Percentiles rank a stretch among this genome's conserved stretches.
Conservation (phyloP, 208 protist genomes). For the Leishmania amazonensis region DNA sequence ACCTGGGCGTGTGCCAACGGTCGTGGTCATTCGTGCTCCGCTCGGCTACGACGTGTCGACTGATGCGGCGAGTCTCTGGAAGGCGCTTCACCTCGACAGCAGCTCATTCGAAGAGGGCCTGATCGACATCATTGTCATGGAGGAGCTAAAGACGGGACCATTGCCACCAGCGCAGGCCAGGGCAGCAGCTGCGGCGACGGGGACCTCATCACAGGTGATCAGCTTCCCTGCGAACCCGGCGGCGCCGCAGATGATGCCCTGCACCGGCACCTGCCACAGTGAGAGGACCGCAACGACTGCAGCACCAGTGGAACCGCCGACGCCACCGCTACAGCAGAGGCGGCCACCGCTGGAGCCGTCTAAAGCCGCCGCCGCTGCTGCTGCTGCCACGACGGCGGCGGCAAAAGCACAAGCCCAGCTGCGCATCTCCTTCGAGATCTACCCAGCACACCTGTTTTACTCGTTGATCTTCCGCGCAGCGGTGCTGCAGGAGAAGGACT, state of each 20-base stretch:
- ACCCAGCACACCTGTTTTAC: slow-evolving; percentile 56
- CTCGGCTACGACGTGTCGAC: slow-evolving; percentile 39
- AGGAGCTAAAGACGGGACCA: slow-evolving; percentile 43
- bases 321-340: background rate
- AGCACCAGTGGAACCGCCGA: background rate
- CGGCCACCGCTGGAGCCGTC: background rate
- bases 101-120: slow-evolving; percentile 49
- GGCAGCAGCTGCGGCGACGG: background rate
- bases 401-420: slow-evolving; percentile 13
- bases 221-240: background rate
- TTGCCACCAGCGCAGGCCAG: slow-evolving; percentile 20
- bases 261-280: background rate
- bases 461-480: slow-evolving; percentile 27
- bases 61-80: slow-evolving; percentile 39
- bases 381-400: background rate
- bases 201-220: background rate
- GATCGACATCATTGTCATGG: slow-evolving; percentile 58
- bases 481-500: slow-evolving; percentile 62
- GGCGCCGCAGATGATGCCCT: background rate
- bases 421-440: slow-evolving; percentile 52
- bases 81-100: slow-evolving; percentile 49
- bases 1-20: slow-evolving; percentile 40
- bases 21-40: slow-evolving; percentile 33
- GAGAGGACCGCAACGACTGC: background rate
- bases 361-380: background rate